These are phyloP conservation scores for Actinomortierella wolfii DNA, from an alignment of 371 early-diverging fungal genomes.

Conservation along the genomic window DNA sequence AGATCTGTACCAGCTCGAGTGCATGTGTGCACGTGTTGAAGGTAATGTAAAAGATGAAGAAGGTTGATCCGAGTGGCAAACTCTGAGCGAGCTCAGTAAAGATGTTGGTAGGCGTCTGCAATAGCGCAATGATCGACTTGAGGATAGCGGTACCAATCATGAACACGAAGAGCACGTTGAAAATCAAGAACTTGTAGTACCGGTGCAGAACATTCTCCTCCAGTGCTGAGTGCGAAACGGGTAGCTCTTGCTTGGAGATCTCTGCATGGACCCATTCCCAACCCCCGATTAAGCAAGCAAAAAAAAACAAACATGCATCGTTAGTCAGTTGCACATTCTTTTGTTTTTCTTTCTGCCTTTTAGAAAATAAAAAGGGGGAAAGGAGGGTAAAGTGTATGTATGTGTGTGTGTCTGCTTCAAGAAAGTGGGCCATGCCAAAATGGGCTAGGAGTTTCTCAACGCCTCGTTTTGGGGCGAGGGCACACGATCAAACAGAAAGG, in stretches of 20 bases:
- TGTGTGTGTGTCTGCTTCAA: too few species aligned
- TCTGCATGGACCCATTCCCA: too few species aligned
- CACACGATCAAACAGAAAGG: too few species aligned
- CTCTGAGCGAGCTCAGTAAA: constrained; percentile 28
- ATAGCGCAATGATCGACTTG: constrained; percentile 70
- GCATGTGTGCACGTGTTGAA: constrained; percentile 79
- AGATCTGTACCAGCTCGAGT: constrained; percentile 68
- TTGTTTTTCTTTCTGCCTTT: too few species aligned
- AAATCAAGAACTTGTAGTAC: constrained; percentile 87
- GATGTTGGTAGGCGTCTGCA: constrained; percentile 37
- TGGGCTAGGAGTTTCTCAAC: too few species aligned
- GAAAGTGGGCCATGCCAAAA: too few species aligned
- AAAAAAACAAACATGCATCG: constrained; percentile 57
- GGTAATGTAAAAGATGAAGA: constrained; percentile 79
- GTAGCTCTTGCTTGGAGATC: constrained; percentile 66
- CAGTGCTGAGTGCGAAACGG: constrained; percentile 63
- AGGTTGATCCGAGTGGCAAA: constrained; percentile 66
- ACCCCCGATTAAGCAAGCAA: too few species aligned
- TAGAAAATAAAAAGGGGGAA: not conserved
- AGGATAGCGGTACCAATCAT: constrained; percentile 83
- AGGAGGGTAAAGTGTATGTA: constrained; percentile 4
- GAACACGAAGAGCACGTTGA: constrained; percentile 91
- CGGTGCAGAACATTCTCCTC: constrained; percentile 76
- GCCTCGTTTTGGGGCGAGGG: too few species aligned
- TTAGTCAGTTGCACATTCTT: constrained; percentile 18